A percentile compares a stretch with the other conserved stretches of the same genome.
phyloP scores from a whole-genome alignment of 306 rosid species.

The Canavalia gladiata region DNA sequence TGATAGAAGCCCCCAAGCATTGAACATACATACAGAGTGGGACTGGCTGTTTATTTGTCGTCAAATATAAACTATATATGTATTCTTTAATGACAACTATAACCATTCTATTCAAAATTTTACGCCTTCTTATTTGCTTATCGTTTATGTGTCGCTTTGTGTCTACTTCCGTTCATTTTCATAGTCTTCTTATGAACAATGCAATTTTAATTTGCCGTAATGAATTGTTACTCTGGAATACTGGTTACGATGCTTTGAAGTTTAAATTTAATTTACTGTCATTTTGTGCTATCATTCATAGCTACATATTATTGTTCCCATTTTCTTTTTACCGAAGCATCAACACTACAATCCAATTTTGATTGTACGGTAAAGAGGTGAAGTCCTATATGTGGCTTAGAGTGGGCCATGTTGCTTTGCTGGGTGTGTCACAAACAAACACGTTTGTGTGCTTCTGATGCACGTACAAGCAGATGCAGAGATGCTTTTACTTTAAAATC shows the following conservation, averaged over 20 bases:
- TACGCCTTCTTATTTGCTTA: background rate
- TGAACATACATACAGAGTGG: background rate
- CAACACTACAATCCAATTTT: constrained; percentile 40
- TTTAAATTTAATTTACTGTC: background rate
- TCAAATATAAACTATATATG: background rate
- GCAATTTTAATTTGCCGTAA: no score
- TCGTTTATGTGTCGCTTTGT: no score
- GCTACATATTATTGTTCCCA: no score
- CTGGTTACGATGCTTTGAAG: background rate
- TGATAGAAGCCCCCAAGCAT: background rate
- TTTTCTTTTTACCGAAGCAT: constrained; percentile 49
- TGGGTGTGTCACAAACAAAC: constrained; percentile 50
- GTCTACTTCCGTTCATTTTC: no score
- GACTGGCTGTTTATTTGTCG: constrained; percentile 3
- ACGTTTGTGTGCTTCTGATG: constrained; percentile 23
- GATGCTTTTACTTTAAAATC: background rate
- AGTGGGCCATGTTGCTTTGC: constrained; percentile 50
- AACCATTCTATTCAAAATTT: background rate
- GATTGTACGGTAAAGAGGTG: constrained; percentile 51
- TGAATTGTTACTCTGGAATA: no score
- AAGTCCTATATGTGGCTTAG: constrained; percentile 1
- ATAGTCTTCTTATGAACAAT: no score
- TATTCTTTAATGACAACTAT: background rate
- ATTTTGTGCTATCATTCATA: background rate
- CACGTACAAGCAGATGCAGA: background rate